Evolutionary conservation across 129 eudicot genomes (phyloP), one percentile per base, ranked within the genome.

Genomic region (Mikania micrantha): DNA sequence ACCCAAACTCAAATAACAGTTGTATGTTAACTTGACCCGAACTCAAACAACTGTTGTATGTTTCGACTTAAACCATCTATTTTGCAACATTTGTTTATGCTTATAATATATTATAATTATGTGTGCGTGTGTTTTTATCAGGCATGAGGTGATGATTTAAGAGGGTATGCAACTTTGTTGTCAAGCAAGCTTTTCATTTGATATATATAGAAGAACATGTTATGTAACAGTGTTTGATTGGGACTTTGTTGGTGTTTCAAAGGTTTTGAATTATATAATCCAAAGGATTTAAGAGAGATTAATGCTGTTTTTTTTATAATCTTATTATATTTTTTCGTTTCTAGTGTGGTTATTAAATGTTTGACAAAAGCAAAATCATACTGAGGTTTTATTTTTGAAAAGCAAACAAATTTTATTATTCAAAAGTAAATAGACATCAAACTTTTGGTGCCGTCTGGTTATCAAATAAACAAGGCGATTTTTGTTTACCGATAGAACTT

Each of bases 91-190:
- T 20, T 54, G 1, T 1, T 21, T 45, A 45, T 60, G 12, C 22
- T 48, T 22, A 13, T 34, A 69, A 12, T 52, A 5, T 36, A 5
- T 35, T 8, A 35, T n/a, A n/a, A n/a, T n/a, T n/a, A 11, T 36
- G 16, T 44, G n/a, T n/a, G 12, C 27, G 21, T 5, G 5, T 28
- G 19, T 34, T 63, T 64, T 9, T 52, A 69, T 53, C 93, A 90
- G 96, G 90, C 94, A 20, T 90, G 78, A 83, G 76, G 81, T 64
- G 54, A 76, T 29, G 62, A n/a, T 63, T 36, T 74, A 36, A 72
- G 74, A 45, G 70, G 69, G 70, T 60, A 67, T 79, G 80, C 53
- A 36, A 59, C 64, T 72, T 41, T 56, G 79, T 66, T 21, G 52
- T 71, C 71, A 50, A 62, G 28, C 24, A 29, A 47, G 0, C 19